These are phyloP conservation scores for Bisporella sp. DNA, from an alignment of 2,329 filamentous ascomycete genomes.

Conservation along the genomic window DNA sequence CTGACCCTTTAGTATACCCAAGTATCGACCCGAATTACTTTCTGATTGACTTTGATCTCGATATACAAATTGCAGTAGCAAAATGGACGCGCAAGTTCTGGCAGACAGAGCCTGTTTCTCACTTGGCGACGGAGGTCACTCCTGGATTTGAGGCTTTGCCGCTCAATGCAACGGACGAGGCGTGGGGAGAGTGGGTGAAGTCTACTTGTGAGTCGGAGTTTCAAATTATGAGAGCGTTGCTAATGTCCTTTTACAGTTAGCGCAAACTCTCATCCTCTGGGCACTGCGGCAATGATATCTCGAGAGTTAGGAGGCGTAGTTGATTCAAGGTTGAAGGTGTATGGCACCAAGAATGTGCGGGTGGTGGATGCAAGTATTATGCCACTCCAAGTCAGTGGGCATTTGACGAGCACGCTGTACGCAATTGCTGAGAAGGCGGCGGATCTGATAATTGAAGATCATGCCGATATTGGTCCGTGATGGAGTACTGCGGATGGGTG, in stretches of 20 bases:
- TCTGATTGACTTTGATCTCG: constrained; percentile 35
- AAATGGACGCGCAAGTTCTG: constrained; percentile 11
- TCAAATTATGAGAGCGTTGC: no score
- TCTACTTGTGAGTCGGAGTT: constrained; percentile 5
- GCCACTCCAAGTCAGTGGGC: constrained; percentile 25
- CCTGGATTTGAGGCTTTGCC: constrained; percentile 6
- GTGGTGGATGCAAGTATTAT: constrained; percentile 51
- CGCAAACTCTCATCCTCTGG: constrained; percentile 8
- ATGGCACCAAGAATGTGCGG: constrained; percentile 44
- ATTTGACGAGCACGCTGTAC: constrained; percentile 9
- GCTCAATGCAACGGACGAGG: constrained; percentile 7
- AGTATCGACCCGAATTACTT: constrained; percentile 37
- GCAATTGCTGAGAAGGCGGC: constrained; percentile 12
- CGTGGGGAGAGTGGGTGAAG: constrained; percentile 8
- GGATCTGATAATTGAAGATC: constrained; percentile 10
- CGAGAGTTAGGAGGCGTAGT: constrained; percentile 35
- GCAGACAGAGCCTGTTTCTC: neutral
- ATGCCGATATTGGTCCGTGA: neutral
- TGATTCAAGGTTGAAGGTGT: constrained; percentile 41
- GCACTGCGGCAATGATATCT: constrained; percentile 12
- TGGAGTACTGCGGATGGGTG: no score
- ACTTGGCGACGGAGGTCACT: constrained; percentile 2
- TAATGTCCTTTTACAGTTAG: neutral
- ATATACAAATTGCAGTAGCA: constrained; percentile 18
- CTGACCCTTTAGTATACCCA: constrained; percentile 29